These are phyloP conservation scores for Trichomonas vaginalis DNA, from an alignment of 208 protist genomes.

Conservation along the genomic window DNA sequence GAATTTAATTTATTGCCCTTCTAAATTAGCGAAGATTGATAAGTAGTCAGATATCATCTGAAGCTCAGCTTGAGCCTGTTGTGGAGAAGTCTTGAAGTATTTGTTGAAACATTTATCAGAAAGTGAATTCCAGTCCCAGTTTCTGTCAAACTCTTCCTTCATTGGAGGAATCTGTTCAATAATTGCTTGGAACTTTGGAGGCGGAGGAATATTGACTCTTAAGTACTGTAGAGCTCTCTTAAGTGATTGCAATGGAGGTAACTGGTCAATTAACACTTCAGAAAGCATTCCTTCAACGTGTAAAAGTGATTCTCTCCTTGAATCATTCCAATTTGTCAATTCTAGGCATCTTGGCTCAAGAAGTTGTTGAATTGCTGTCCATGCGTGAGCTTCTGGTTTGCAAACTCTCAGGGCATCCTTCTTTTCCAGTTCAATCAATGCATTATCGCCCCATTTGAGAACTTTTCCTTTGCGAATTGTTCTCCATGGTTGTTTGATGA, in stretches of 20 bases:
- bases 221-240: not conserved
- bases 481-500: constrained; percentile 6
- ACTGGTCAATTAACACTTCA: not conserved
- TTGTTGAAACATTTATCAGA: not conserved
- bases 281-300: not conserved
- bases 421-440: not conserved
- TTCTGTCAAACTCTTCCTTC: not conserved
- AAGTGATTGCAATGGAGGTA: not conserved
- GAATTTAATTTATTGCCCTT: not conserved
- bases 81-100: not conserved
- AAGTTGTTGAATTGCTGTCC: not conserved
- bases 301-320: not conserved
- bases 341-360: constrained; percentile 6
- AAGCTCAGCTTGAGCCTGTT: not conserved
- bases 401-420: not conserved
- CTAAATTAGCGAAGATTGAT: not conserved
- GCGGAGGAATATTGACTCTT: not conserved
- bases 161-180: not conserved
- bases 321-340: not conserved
- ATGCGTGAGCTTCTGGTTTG: not conserved
- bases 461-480: not conserved
- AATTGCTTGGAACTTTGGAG: not conserved
- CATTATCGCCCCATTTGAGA: not conserved
- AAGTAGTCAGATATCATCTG: not conserved
- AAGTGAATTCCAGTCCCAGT: not conserved